Conservation (phyloP, 257 asterid genomes). For the Ligustrum vulgare region DNA sequence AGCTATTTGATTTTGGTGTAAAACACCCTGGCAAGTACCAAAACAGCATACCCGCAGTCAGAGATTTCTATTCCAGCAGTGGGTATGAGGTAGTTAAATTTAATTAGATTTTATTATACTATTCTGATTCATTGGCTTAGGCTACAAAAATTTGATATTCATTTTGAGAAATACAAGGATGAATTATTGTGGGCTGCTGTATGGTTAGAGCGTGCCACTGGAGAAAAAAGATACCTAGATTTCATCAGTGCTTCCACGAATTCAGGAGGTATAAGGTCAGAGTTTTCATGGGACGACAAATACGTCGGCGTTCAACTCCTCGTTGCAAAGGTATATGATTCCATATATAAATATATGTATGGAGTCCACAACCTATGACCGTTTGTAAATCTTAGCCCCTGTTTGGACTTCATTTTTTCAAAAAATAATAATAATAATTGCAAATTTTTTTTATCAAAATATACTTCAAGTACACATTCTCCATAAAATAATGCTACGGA, state of each 20-base stretch:
- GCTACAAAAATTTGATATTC: background rate
- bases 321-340: slow-evolving; percentile 39
- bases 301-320: slow-evolving; percentile 52
- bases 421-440: no score
- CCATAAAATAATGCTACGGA: no score
- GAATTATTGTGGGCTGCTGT: slow-evolving; percentile 70
- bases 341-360: no score
- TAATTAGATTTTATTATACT: no score
- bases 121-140: no score
- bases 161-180: slow-evolving; percentile 33
- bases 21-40: slow-evolving; percentile 40
- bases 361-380: no score
- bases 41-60: slow-evolving; percentile 42
- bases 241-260: slow-evolving; percentile 22
- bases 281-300: slow-evolving; percentile 74
- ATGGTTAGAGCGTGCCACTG: slow-evolving; percentile 56
- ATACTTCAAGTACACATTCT: no score
- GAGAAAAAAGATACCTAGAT: slow-evolving; percentile 24
- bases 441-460: no score
- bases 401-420: no score
- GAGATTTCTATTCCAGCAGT: slow-evolving; percentile 45
- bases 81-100: slow-evolving; percentile 46
- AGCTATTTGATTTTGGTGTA: slow-evolving; percentile 60
- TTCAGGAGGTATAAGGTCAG: slow-evolving; percentile 46
- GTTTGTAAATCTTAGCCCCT: no score